A percentile compares a stretch with the other conserved stretches of the same genome.
Evolutionary conservation across 2,329 filamentous ascomycete genomes (phyloP).

Genomic region (Cordyceps javanica): DNA sequence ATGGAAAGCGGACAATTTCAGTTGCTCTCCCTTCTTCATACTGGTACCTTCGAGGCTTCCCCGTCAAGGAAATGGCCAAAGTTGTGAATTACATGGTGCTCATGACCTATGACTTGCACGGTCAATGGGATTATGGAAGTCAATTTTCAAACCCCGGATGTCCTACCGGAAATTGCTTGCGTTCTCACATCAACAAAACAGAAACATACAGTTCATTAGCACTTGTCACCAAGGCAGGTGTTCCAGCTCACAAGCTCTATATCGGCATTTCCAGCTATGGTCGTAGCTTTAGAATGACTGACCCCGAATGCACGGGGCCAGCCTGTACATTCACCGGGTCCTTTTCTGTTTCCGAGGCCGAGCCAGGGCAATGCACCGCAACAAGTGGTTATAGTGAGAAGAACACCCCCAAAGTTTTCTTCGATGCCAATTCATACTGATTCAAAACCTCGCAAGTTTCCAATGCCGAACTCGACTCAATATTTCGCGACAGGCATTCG

Average conservation of each 20-base stretch:
- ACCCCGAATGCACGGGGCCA: slow-evolving; percentile 17
- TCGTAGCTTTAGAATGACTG: slow-evolving; percentile 24
- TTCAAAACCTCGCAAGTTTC: no score
- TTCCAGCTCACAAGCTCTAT: slow-evolving; percentile 22
- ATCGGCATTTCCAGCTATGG: slow-evolving; percentile 28
- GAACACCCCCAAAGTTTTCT: no score
- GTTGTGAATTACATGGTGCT: slow-evolving; percentile 27
- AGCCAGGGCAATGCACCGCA: slow-evolving; percentile 22
- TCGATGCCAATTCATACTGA: no score
- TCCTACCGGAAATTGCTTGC: slow-evolving; percentile 27
- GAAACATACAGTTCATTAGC: slow-evolving; percentile 28
- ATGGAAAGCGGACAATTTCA: background rate
- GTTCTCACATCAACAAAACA: slow-evolving; percentile 30
- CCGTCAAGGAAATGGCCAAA: slow-evolving; percentile 25
- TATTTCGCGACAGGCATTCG: no score
- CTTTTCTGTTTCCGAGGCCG: slow-evolving; percentile 16
- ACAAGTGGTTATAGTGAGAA: slow-evolving; percentile 25
- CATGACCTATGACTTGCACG: slow-evolving; percentile 29
- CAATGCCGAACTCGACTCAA: slow-evolving; percentile 27
- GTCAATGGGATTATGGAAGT: slow-evolving; percentile 27
- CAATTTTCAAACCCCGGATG: slow-evolving; percentile 20
- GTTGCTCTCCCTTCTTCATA: background rate
- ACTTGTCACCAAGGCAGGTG: slow-evolving; percentile 30
- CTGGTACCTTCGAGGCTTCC: slow-evolving; percentile 34
- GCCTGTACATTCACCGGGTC: slow-evolving; percentile 20